phyloP scores from a whole-genome alignment of 768 basidiomycete genomes.

The Suillus americanus region DNA sequence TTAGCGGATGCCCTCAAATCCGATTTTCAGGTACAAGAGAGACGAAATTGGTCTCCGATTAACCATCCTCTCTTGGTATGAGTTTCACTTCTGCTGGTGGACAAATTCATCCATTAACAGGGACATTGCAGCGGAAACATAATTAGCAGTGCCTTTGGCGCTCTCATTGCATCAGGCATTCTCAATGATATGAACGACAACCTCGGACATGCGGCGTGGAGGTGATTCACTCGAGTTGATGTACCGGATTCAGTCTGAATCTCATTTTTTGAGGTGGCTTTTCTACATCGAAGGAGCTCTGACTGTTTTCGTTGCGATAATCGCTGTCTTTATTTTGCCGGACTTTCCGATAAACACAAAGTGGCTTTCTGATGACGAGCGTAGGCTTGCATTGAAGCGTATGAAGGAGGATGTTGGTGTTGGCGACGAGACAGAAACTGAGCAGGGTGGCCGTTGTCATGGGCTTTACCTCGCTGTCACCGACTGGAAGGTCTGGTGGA shows the following conservation, averaged over 20 bases:
- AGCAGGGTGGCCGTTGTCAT: conserved; percentile 33
- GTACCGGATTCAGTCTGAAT: conserved; percentile 6
- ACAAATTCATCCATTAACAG: not conserved
- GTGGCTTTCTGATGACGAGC: conserved; percentile 38
- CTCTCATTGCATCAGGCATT: conserved; percentile 49
- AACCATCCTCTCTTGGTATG: conserved; percentile 42
- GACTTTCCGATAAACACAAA: conserved; percentile 43
- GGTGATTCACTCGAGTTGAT: conserved; percentile 28
- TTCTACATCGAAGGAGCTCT: conserved; percentile 48
- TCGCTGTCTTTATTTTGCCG: conserved; percentile 46
- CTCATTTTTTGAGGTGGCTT: conserved; percentile 38
- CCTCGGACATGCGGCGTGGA: conserved; percentile 52
- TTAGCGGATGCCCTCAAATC: conserved; percentile 20
- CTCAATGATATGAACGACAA: conserved; percentile 46
- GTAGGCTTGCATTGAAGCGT: conserved; percentile 50
- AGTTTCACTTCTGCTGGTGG: not conserved
- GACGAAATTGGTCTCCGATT: conserved; percentile 43
- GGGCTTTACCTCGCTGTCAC: conserved; percentile 60
- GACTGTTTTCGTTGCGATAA: conserved; percentile 44
- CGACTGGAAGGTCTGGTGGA: conserved; percentile 84
- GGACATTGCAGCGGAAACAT: conserved; percentile 37
- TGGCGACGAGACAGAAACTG: conserved; percentile 49
- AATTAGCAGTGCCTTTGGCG: conserved; percentile 56
- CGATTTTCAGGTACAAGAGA: conserved; percentile 39
- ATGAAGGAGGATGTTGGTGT: conserved; percentile 67